phyloP scores from a whole-genome alignment of 2,329 filamentous ascomycete species.

The Apiospora pterosperma region DNA sequence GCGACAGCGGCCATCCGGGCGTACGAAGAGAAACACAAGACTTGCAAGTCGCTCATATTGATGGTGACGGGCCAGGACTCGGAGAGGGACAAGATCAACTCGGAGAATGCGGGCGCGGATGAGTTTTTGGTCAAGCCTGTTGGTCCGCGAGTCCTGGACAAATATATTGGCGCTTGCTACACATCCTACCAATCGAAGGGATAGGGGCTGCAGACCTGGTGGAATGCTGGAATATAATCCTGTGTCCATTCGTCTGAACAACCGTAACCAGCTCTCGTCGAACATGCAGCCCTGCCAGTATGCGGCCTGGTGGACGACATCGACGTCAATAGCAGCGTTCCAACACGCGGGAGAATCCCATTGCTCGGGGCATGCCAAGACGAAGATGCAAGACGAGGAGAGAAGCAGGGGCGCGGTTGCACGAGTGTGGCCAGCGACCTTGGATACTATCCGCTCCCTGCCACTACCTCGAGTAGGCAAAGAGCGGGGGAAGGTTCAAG shows the following conservation, averaged over 20 bases:
- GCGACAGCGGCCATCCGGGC: constrained; percentile 7
- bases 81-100: constrained; percentile 1
- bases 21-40: background rate
- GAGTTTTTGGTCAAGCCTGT: constrained; percentile 9
- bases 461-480: too few relatives aligned
- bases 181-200: background rate
- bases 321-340: background rate
- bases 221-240: background rate
- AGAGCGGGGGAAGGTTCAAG: background rate
- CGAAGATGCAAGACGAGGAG: too few relatives aligned
- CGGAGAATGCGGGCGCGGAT: constrained; percentile 6
- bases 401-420: background rate
- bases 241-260: background rate
- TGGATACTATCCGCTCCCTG: too few relatives aligned
- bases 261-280: background rate
- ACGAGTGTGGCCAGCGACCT: background rate
- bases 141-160: constrained; percentile 4
- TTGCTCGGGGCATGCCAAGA: background rate
- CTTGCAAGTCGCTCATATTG: background rate
- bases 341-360: background rate
- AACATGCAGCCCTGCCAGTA: background rate
- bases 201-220: background rate
- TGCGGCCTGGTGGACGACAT: background rate
- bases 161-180: constrained; percentile 1
- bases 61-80: constrained; percentile 10